phyloP scores from a whole-genome alignment of 371 early-diverging fungal genomes.

The Syncephalastrum sp. region DNA sequence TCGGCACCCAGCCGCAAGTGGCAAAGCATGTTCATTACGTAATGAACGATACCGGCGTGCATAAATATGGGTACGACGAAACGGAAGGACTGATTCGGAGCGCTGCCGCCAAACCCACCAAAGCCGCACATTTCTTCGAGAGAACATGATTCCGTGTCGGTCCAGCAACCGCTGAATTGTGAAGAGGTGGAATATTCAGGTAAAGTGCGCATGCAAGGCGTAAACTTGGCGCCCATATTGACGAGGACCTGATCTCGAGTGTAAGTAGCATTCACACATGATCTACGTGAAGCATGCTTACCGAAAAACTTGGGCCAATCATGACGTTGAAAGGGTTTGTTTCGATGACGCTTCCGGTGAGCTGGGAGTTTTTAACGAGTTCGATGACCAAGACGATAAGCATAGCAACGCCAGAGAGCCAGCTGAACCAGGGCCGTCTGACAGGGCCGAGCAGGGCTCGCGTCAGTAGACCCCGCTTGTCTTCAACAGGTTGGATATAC shows the following conservation, averaged over 20 bases:
- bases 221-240: slow-evolving; percentile 58
- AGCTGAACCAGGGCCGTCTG: slow-evolving; percentile 52
- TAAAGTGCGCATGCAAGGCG: slow-evolving; percentile 58
- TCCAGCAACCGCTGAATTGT: slow-evolving; percentile 23
- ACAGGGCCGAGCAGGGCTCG: slow-evolving; percentile 34
- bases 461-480: slow-evolving; percentile 6
- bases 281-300: slow-evolving; percentile 15
- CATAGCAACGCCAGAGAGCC: slow-evolving; percentile 51
- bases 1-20: slow-evolving; percentile 72
- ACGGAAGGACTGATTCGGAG: slow-evolving; percentile 77
- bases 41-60: slow-evolving; percentile 85
- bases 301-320: slow-evolving; percentile 62
- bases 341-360: slow-evolving; percentile 52
- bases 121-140: slow-evolving; percentile 59
- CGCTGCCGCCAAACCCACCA: slow-evolving; percentile 35
- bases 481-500: slow-evolving; percentile 8
- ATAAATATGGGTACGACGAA: slow-evolving; percentile 83
- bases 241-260: slow-evolving; percentile 43
- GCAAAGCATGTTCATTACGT: slow-evolving; percentile 72
- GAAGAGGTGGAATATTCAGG: slow-evolving; percentile 25
- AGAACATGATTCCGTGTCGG: slow-evolving; percentile 36
- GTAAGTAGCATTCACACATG: neutral
- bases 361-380: slow-evolving; percentile 49
- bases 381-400: slow-evolving; percentile 55
- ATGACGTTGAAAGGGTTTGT: slow-evolving; percentile 59